A percentile compares a stretch with the other conserved stretches of the same genome.
Evolutionary conservation across 768 basidiomycete species (phyloP).

Genomic region (Macrolepiota dolichaula): DNA sequence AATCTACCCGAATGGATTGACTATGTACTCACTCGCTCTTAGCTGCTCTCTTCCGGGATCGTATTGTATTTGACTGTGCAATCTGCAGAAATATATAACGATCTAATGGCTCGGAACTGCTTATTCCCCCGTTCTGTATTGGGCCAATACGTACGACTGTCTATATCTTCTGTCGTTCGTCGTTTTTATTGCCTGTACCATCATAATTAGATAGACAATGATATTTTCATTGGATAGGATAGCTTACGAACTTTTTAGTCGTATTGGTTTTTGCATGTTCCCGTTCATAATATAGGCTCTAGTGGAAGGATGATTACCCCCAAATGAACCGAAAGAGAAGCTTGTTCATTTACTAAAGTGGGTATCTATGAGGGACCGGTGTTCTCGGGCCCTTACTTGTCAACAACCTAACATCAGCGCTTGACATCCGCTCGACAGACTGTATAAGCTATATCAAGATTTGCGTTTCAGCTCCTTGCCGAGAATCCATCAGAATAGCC

Average conservation of each 20-base stretch:
- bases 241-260: slow-evolving; percentile 2
- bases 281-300: background rate
- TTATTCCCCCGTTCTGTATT: background rate
- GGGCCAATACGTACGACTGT: slow-evolving; percentile 1
- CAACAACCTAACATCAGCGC: no score
- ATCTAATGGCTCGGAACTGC: slow-evolving; percentile 27
- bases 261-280: background rate
- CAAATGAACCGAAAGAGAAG: no score
- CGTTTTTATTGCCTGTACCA: slow-evolving; percentile 12
- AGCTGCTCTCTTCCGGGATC: slow-evolving; percentile 82
- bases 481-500: no score
- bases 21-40: slow-evolving; percentile 14
- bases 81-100: slow-evolving; percentile 84
- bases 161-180: slow-evolving; percentile 1
- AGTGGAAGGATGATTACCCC: background rate
- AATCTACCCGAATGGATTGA: background rate
- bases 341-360: no score
- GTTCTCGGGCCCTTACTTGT: no score
- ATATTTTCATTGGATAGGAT: slow-evolving; percentile 8
- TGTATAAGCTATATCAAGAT: no score
- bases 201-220: slow-evolving; percentile 13
- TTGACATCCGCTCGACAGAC: no score
- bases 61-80: slow-evolving; percentile 74
- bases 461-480: no score
- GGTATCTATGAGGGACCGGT: no score